These are phyloP conservation scores for Cercospora sp. DNA, from an alignment of 2,329 filamentous ascomycete genomes.

Conservation along the genomic window DNA sequence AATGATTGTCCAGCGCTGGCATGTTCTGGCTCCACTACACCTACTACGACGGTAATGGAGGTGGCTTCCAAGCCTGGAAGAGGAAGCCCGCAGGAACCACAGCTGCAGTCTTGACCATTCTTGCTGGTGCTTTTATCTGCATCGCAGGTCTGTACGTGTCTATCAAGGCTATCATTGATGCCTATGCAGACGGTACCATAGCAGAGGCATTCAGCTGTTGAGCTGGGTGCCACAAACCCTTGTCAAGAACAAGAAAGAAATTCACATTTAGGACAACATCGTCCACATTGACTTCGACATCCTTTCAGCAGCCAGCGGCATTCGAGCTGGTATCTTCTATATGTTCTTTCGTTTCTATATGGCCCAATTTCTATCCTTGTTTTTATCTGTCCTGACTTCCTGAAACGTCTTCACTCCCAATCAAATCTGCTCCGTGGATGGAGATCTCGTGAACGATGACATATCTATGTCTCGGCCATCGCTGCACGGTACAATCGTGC, in stretches of 20 bases:
- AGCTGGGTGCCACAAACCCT: not conserved
- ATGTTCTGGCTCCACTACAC: conserved; percentile 55
- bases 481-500: not conserved
- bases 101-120: conserved; percentile 43
- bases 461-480: not conserved
- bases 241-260: not conserved
- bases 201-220: conserved; percentile 36
- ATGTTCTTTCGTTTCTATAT: not conserved
- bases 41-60: conserved; percentile 40
- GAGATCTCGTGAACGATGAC: not conserved
- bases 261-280: not conserved
- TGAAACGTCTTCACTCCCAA: too few species aligned
- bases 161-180: conserved; percentile 41
- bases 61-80: conserved; percentile 31
- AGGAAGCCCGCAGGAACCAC: conserved; percentile 13
- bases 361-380: not conserved
- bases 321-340: not conserved
- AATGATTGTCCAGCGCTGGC: conserved; percentile 31
- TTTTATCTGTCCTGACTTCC: not conserved
- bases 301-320: not conserved
- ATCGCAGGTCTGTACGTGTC: conserved; percentile 51
- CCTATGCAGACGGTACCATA: conserved; percentile 33
- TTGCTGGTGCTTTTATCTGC: conserved; percentile 52
- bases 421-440: too few species aligned
- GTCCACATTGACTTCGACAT: not conserved